A percentile compares a stretch with the other conserved stretches of the same genome.
phyloP scores from a whole-genome alignment of 306 rosid species.

The Malus fusca region DNA sequence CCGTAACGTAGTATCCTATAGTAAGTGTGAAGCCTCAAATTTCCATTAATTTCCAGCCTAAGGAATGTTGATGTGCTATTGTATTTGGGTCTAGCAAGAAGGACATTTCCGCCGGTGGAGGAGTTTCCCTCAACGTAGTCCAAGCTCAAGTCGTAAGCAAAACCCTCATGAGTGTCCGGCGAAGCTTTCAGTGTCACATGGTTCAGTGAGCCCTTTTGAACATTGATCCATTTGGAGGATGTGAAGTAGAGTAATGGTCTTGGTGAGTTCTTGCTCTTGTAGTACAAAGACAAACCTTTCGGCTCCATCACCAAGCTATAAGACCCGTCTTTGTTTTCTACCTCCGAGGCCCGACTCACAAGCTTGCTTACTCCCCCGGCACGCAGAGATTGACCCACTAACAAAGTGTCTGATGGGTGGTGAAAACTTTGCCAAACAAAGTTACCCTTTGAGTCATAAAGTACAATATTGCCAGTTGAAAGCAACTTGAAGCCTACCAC shows the following conservation, averaged over 20 bases:
- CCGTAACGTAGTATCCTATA: constrained; percentile 27
- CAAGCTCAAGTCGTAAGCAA: constrained; percentile 26
- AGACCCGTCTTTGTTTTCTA: constrained; percentile 42
- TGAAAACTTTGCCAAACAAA: constrained; percentile 80
- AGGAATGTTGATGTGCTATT: constrained; percentile 49
- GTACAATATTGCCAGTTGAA: constrained; percentile 58
- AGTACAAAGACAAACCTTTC: constrained; percentile 48
- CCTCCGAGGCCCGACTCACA: constrained; percentile 52
- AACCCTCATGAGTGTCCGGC: constrained; percentile 11
- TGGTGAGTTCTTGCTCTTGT: constrained; percentile 45
- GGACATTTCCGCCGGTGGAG: neutral
- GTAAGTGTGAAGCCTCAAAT: constrained; percentile 48
- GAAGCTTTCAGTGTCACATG: constrained; percentile 27
- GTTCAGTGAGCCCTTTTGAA: constrained; percentile 15
- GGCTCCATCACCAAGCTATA: constrained; percentile 57
- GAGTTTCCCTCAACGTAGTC: constrained; percentile 18
- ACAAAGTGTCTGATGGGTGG: constrained; percentile 59
- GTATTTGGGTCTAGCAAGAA: constrained; percentile 48
- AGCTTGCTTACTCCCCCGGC: constrained; percentile 32
- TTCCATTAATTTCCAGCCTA: constrained; percentile 73
- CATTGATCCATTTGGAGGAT: constrained; percentile 7
- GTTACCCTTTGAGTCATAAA: constrained; percentile 39
- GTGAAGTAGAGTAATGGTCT: constrained; percentile 42
- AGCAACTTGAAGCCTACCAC: constrained; percentile 52
- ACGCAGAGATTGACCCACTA: constrained; percentile 50